A percentile compares a stretch with the other conserved stretches of the same genome.
Evolutionary conservation across 208 protist genomes (phyloP).

Genomic region (Leishmania major): DNA sequence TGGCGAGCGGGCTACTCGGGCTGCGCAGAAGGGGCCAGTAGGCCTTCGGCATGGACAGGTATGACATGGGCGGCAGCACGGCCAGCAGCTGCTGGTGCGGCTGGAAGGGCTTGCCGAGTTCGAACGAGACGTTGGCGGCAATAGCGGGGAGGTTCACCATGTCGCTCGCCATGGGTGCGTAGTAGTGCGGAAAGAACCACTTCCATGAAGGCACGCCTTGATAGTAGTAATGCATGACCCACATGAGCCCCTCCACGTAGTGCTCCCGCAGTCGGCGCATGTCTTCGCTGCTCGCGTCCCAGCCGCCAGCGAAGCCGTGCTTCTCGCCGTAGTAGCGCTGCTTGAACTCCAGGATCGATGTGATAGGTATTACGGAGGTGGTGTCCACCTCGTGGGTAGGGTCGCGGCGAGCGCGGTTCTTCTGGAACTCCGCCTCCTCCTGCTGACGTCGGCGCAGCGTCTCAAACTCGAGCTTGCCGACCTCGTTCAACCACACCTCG

Average conservation of each 20-base stretch:
- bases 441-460: conserved; percentile 67
- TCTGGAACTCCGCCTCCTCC: conserved; percentile 83
- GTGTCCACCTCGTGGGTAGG: conserved; percentile 65
- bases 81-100: conserved; percentile 97
- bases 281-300: conserved; percentile 57
- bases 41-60: conserved; percentile 84
- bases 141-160: conserved; percentile 79
- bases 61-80: conserved; percentile 96
- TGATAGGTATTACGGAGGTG: conserved; percentile 33
- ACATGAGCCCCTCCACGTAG: conserved; percentile 89
- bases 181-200: conserved; percentile 95
- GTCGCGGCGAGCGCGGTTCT: conserved; percentile 56
- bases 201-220: conserved; percentile 89
- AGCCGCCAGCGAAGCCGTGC: conserved; percentile 79
- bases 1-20: conserved; percentile 70
- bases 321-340: conserved; percentile 87
- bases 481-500: conserved; percentile 71
- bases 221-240: conserved; percentile 92
- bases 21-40: conserved; percentile 87
- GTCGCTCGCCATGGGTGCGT: conserved; percentile 92
- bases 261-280: conserved; percentile 74
- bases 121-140: conserved; percentile 59
- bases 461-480: conserved; percentile 80
- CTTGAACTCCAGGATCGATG: conserved; percentile 82
- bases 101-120: conserved; percentile 79